Percentiles rank a stretch among this genome's conserved stretches.
phyloP scores from a whole-genome alignment of 768 basidiomycete genomes.

The Boletus rubroflammeus region DNA sequence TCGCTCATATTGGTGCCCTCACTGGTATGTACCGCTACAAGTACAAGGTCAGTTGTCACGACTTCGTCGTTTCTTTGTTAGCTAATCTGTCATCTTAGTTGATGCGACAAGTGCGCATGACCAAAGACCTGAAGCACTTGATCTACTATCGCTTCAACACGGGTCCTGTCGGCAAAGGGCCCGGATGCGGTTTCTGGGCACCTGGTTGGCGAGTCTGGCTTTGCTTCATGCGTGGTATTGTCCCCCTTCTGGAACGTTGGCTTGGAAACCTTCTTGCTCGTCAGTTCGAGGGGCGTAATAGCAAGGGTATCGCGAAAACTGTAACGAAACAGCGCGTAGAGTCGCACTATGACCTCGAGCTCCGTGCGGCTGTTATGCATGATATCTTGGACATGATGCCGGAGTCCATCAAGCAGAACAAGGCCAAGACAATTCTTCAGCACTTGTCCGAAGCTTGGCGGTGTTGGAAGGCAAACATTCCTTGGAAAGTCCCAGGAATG shows the following conservation, averaged over 20 bases:
- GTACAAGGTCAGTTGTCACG: constrained; percentile 70
- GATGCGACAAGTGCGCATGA: constrained; percentile 99
- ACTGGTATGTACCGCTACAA: constrained; percentile 99
- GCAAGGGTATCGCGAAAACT: constrained; percentile 94
- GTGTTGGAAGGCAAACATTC: constrained; percentile 96
- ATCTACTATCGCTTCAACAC: constrained; percentile 99
- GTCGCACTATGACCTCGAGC: constrained; percentile 95
- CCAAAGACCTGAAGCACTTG: constrained; percentile 97
- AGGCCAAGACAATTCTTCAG: constrained; percentile 98
- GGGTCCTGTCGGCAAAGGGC: constrained; percentile 98
- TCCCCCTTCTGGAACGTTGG: constrained; percentile 96
- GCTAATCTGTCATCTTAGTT: constrained; percentile 44
- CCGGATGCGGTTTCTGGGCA: constrained; percentile 99
- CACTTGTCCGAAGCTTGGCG: constrained; percentile 98
- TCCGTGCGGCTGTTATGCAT: constrained; percentile 99
- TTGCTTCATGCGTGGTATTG: constrained; percentile 99
- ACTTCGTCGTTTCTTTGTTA: not conserved
- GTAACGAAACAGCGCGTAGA: constrained; percentile 99
- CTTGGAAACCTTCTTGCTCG: constrained; percentile 95
- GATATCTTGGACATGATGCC: constrained; percentile 99
- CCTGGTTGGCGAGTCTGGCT: constrained; percentile 99
- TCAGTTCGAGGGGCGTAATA: constrained; percentile 98
- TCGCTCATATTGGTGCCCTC: constrained; percentile 93
- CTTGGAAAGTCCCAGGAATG: constrained; percentile 99
- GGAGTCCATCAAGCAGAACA: constrained; percentile 98